Evolutionary conservation across 2,329 filamentous ascomycete species (phyloP), one percentile per base, ranked within the genome.

Genomic region (Biscogniauxia marginata): DNA sequence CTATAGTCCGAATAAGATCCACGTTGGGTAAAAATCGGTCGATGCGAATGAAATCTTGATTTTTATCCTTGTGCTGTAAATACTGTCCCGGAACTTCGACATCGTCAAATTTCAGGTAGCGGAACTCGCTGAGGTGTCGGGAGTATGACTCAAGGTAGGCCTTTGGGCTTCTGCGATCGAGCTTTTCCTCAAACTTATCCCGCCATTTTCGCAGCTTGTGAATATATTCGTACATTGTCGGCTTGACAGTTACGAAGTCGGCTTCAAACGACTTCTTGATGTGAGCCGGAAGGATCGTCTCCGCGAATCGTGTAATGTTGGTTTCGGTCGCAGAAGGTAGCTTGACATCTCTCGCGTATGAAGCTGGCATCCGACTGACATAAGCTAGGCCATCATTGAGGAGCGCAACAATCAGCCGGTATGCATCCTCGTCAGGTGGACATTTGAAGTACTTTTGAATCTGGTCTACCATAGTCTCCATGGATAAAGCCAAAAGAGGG

Each of bases 401-500:
- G 9, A 99, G 79, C 2, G 95, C 96, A n/a, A 98, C 93, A 63
- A 99, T 99, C 16, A 99, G 81, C 50, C 95, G 85, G 74, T 98
- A 98, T 2, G 95, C 96, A 76, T 99, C 95, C 72, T 99, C 95
- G 67, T 99, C 95, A 0, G 93, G 93, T 13, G 93, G 93, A 67
- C 95, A 98, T 76, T 99, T 99, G 84, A 99, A 99, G 75, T 98
- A 89, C 79, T 98, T 98, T 73, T 95, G 90, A 57, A 99, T 96
- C 74, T 98, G 93, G 70, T 99, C 95, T 24, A 98, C 93, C 92
- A 98, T 99, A 0, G 93, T 96, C 77, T 99, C 95, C 95, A 99
- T 98, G 0, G 93, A 97, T 46, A 98, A 79, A 8, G 96, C 95
- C 65, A 99, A 83, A 18, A 99, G 82, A 21, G 95, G 95, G 79